Percentiles rank a stretch among this genome's conserved stretches.
Conservation (phyloP, 2,329 filamentous ascomycete genomes). For the Cordyceps pruinosa region DNA sequence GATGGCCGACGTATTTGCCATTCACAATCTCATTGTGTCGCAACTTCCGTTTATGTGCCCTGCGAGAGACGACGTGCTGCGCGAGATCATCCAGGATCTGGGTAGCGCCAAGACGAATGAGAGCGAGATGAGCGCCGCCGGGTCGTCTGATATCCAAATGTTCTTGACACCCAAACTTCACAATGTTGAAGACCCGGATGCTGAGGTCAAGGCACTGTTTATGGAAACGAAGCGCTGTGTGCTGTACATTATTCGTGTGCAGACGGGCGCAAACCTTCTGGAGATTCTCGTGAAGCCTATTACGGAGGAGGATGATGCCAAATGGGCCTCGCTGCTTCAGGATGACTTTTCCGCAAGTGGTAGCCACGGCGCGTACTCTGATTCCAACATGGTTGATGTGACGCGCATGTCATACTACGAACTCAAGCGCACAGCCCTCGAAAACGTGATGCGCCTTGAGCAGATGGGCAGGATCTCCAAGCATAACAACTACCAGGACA, state of each 20-base stretch:
- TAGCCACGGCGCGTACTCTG: slow-evolving; percentile 81
- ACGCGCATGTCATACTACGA: slow-evolving; percentile 85
- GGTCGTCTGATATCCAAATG: slow-evolving; percentile 82
- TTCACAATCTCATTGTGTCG: slow-evolving; percentile 78
- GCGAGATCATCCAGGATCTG: slow-evolving; percentile 86
- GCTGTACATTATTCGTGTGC: slow-evolving; percentile 94
- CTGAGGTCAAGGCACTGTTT: slow-evolving; percentile 83
- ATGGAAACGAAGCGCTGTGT: slow-evolving; percentile 98
- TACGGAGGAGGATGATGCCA: slow-evolving; percentile 75
- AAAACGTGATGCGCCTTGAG: slow-evolving; percentile 89
- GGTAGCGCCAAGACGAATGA: slow-evolving; percentile 96
- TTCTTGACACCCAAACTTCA: slow-evolving; percentile 85
- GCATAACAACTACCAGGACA: slow-evolving; percentile 90
- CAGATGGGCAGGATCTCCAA: slow-evolving; percentile 80
- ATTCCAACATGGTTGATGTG: slow-evolving; percentile 80
- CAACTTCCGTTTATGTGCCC: slow-evolving; percentile 75
- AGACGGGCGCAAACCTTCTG: slow-evolving; percentile 84
- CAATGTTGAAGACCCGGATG: slow-evolving; percentile 86
- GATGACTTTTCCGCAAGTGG: slow-evolving; percentile 70
- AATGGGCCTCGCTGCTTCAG: slow-evolving; percentile 73
- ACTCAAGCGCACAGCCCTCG: slow-evolving; percentile 84
- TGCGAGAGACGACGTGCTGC: slow-evolving; percentile 75
- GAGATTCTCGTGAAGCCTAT: slow-evolving; percentile 93
- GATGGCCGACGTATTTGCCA: slow-evolving; percentile 93
- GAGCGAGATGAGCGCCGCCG: slow-evolving; percentile 80